Conservation (phyloP, 1,139 yeast genomes). For the Saccharomyces hybrid region DNA sequence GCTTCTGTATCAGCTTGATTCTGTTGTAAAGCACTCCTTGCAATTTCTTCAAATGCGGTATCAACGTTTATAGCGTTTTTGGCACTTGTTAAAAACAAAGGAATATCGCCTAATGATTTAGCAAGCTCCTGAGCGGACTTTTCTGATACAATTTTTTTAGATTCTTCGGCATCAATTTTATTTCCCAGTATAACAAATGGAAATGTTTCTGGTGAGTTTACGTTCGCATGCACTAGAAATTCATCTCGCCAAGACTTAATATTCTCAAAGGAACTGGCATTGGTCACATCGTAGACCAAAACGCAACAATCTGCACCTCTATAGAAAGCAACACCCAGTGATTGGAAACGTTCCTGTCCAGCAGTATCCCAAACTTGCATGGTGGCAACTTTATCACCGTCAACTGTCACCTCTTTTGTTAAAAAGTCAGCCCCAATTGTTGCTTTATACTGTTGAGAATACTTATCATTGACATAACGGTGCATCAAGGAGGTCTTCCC, state of each 20-base stretch:
- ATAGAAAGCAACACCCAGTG: slow-evolving; percentile 93
- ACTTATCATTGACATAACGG: slow-evolving; percentile 91
- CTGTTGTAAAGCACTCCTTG: slow-evolving; percentile 86
- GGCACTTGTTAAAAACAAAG: slow-evolving; percentile 91
- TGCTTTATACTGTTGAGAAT: slow-evolving; percentile 92
- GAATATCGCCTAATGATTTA: slow-evolving; percentile 78
- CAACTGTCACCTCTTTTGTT: slow-evolving; percentile 81
- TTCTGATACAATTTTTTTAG: slow-evolving; percentile 70
- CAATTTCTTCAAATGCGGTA: slow-evolving; percentile 91
- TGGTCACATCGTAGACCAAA: slow-evolving; percentile 87
- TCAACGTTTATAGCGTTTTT: slow-evolving; percentile 92
- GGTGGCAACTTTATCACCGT: slow-evolving; percentile 63
- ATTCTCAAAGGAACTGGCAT: slow-evolving; percentile 84
- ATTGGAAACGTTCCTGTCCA: slow-evolving; percentile 95
- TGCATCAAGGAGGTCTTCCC: slow-evolving; percentile 96
- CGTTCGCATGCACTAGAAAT: slow-evolving; percentile 86
- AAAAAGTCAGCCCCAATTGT: slow-evolving; percentile 97
- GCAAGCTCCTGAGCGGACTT: slow-evolving; percentile 86
- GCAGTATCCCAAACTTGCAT: slow-evolving; percentile 98
- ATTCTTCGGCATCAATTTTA: slow-evolving; percentile 89
- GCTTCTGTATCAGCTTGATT: slow-evolving; percentile 85
- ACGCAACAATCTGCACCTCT: slow-evolving; percentile 99
- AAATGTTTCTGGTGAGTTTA: slow-evolving; percentile 86
- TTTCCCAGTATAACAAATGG: slow-evolving; percentile 94
- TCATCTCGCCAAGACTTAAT: slow-evolving; percentile 93